These are phyloP conservation scores for Zygosaccharomyces rouxii DNA, from an alignment of 805 yeast genomes.

Conservation along the genomic window DNA sequence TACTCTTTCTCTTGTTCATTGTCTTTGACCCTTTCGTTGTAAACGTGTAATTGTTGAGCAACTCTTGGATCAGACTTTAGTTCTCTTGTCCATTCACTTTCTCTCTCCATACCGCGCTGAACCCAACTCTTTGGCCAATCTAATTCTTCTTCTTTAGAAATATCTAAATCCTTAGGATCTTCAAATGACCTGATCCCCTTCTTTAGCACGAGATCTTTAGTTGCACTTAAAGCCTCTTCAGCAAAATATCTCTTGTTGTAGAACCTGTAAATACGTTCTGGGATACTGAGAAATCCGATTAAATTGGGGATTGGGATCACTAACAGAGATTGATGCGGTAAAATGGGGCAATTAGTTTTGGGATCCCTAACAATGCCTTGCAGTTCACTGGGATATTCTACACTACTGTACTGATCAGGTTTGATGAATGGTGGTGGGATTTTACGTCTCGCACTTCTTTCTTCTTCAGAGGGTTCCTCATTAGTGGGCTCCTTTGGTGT, in stretches of 20 bases:
- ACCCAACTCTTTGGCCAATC: constrained; percentile 92
- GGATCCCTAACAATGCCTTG: constrained; percentile 35
- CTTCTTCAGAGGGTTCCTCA: constrained; percentile 13
- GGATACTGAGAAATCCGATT: constrained; percentile 73
- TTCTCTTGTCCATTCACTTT: constrained; percentile 86
- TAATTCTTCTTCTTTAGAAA: constrained; percentile 57
- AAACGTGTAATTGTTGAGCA: constrained; percentile 8
- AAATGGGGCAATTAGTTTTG: constrained; percentile 43
- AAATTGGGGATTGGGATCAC: constrained; percentile 74
- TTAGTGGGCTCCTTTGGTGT: background rate
- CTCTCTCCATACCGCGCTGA: constrained; percentile 61
- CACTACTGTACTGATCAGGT: constrained; percentile 52
- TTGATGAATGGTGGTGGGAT: constrained; percentile 62
- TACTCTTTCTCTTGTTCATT: background rate
- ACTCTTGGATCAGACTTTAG: constrained; percentile 68
- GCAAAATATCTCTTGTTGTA: constrained; percentile 71
- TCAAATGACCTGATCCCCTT: constrained; percentile 48
- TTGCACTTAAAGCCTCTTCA: constrained; percentile 57
- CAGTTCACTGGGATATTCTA: constrained; percentile 58
- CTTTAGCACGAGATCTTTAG: constrained; percentile 49
- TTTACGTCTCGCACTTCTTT: constrained; percentile 6
- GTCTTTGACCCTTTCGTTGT: constrained; percentile 7
- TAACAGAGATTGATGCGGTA: constrained; percentile 72
- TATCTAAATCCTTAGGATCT: constrained; percentile 36
- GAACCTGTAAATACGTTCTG: constrained; percentile 70